A percentile compares a stretch with the other conserved stretches of the same genome.
Evolutionary conservation across 2,329 filamentous ascomycete genomes (phyloP).

Genomic region (Colletotrichum falcatum): DNA sequence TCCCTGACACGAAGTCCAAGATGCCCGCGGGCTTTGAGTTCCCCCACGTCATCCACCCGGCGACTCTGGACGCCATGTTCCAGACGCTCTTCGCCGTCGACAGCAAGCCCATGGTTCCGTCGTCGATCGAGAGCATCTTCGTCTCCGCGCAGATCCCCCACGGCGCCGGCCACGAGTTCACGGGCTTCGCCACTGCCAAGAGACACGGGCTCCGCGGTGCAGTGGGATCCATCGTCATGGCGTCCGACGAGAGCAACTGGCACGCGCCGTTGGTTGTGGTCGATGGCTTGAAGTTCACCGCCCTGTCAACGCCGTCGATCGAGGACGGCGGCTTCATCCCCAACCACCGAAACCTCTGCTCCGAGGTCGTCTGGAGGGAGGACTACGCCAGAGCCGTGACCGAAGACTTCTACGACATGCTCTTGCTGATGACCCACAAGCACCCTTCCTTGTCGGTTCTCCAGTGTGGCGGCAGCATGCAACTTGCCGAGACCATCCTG

Average conservation of each 20-base stretch:
- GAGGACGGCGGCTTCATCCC: slow-evolving; percentile 56
- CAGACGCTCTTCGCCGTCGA: slow-evolving; percentile 63
- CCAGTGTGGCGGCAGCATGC: slow-evolving; percentile 50
- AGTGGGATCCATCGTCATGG: slow-evolving; percentile 58
- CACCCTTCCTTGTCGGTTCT: slow-evolving; percentile 54
- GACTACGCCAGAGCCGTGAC: slow-evolving; percentile 48
- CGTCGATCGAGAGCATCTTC: slow-evolving; percentile 58
- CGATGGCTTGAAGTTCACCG: slow-evolving; percentile 58
- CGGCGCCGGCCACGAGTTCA: slow-evolving; percentile 51
- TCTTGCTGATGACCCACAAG: slow-evolving; percentile 54
- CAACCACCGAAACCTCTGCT: slow-evolving; percentile 62
- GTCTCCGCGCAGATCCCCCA: slow-evolving; percentile 55
- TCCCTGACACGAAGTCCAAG: slow-evolving; percentile 62
- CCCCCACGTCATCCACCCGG: slow-evolving; percentile 67
- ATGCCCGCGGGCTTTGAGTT: slow-evolving; percentile 68
- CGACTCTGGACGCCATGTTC: slow-evolving; percentile 67
- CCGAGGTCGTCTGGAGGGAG: slow-evolving; percentile 61
- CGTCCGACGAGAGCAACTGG: slow-evolving; percentile 47
- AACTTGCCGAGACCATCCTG: slow-evolving; percentile 45
- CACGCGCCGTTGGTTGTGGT: slow-evolving; percentile 55
- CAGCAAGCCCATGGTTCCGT: slow-evolving; percentile 62
- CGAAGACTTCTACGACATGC: slow-evolving; percentile 44
- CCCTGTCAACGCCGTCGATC: slow-evolving; percentile 48
- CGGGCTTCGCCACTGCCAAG: slow-evolving; percentile 56
- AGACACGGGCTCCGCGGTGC: slow-evolving; percentile 53